phyloP scores from a whole-genome alignment of 2,329 filamentous ascomycete genomes.

The Pseudogymnoascus sp. region DNA sequence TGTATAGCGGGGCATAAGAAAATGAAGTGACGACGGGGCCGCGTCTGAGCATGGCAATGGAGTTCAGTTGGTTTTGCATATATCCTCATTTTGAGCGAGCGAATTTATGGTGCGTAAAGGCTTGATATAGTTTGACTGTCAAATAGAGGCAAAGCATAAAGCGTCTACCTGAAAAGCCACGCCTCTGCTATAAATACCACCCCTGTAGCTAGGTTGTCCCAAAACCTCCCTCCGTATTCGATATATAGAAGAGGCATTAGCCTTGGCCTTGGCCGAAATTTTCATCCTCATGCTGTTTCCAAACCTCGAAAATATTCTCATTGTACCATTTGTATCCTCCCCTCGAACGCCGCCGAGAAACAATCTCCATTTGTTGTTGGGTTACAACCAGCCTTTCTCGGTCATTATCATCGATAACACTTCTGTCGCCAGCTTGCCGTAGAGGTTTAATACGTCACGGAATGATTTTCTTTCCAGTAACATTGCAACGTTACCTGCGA shows the following conservation, averaged over 20 bases:
- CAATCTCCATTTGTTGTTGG: neutral
- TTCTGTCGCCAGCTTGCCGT: neutral
- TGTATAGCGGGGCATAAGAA: neutral
- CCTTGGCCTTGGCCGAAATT: neutral
- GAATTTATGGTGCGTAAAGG: neutral
- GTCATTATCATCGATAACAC: neutral
- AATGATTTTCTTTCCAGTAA: neutral
- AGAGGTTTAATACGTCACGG: neutral
- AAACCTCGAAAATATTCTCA: neutral
- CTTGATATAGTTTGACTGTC: neutral
- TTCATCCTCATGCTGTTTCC: neutral
- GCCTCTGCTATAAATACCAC: neutral
- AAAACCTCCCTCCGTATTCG: neutral
- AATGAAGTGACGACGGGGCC: neutral
- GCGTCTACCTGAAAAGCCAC: neutral
- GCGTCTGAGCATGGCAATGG: neutral
- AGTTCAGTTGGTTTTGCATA: constrained; percentile 3
- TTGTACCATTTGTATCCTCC: neutral
- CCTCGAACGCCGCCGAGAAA: neutral
- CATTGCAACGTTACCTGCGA: neutral
- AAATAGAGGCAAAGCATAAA: neutral
- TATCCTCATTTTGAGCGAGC: neutral
- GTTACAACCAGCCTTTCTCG: neutral
- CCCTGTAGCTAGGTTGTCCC: neutral
- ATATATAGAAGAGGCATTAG: neutral